phyloP scores from a whole-genome alignment of 148 eudicot genomes.

The Mesembryanthemum crystallinum region DNA sequence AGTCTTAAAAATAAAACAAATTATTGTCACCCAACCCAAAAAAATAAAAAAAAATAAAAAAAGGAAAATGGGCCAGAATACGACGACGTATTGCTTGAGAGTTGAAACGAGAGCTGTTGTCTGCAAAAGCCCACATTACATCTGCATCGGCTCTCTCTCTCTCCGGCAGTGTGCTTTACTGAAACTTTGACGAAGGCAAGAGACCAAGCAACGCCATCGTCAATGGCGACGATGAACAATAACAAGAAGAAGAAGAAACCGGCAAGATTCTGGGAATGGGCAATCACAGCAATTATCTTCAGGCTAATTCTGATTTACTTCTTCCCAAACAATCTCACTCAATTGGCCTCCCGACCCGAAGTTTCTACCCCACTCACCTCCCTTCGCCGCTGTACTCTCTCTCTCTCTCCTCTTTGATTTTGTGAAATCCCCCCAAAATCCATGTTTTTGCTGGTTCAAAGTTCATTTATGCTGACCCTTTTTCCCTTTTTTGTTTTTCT shows the following conservation, averaged over 20 bases:
- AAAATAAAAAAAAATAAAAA: too few relatives aligned
- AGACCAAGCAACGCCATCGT: constrained; percentile 6
- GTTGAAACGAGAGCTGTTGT: too few relatives aligned
- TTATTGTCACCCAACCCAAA: too few relatives aligned
- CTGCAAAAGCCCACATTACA: too few relatives aligned
- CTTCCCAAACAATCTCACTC: constrained; percentile 51
- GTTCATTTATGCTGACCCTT: constrained; percentile 3
- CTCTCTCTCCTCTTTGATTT: constrained; percentile 14
- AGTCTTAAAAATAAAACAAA: too few relatives aligned
- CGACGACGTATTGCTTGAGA: too few relatives aligned
- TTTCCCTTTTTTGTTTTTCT: neutral
- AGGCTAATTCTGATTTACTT: constrained; percentile 59
- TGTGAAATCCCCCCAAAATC: too few relatives aligned
- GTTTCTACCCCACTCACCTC: constrained; percentile 93
- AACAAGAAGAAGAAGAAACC: constrained; percentile 1
- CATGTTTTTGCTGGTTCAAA: neutral
- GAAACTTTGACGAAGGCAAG: neutral
- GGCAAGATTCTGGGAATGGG: constrained; percentile 66
- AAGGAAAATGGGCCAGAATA: too few relatives aligned
- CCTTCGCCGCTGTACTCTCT: constrained; percentile 72
- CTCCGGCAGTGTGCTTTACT: neutral
- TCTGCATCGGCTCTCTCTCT: neutral
- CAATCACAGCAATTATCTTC: constrained; percentile 51
- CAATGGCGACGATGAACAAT: constrained; percentile 1
- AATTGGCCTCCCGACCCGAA: constrained; percentile 71